phyloP scores from a whole-genome alignment of 495 filamentous ascomycete species.

The Zalerion maritima region DNA sequence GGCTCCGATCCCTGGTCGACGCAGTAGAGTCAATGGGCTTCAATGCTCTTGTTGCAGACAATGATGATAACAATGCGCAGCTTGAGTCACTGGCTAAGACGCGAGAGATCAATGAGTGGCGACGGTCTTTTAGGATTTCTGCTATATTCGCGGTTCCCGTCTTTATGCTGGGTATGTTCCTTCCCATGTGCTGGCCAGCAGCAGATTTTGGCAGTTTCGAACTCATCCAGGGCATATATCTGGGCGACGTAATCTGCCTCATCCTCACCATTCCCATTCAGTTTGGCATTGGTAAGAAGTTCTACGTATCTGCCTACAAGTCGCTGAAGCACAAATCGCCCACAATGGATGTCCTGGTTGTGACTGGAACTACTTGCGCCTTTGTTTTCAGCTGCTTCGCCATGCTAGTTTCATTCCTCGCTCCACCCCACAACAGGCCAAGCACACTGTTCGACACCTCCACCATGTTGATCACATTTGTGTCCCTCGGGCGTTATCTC shows the following conservation, averaged over 20 bases:
- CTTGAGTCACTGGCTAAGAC: constrained; percentile 92
- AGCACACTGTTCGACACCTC: constrained; percentile 92
- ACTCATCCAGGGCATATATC: constrained; percentile 60
- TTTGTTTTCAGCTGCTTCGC: constrained; percentile 92
- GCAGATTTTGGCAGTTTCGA: constrained; percentile 59
- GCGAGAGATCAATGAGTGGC: constrained; percentile 90
- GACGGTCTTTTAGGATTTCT: constrained; percentile 58
- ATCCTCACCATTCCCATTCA: constrained; percentile 81
- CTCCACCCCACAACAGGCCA: constrained; percentile 57
- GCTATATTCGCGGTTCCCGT: constrained; percentile 77
- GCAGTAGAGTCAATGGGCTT: constrained; percentile 64
- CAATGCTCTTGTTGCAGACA: constrained; percentile 80
- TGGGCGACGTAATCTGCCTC: constrained; percentile 76
- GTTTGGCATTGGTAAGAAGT: constrained; percentile 88
- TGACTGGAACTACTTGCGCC: constrained; percentile 86
- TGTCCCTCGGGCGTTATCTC: constrained; percentile 78
- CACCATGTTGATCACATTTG: constrained; percentile 97
- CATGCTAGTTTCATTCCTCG: constrained; percentile 66
- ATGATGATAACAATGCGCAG: constrained; percentile 92
- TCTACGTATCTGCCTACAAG: constrained; percentile 83
- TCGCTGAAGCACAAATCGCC: constrained; percentile 77
- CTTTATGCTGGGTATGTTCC: constrained; percentile 80
- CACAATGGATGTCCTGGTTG: constrained; percentile 96
- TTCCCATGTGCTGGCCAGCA: constrained; percentile 60
- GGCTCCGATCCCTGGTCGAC: constrained; percentile 71